These are phyloP conservation scores for Aspergillus udagawae DNA, from an alignment of 2,329 filamentous ascomycete species.

Conservation along the genomic window DNA sequence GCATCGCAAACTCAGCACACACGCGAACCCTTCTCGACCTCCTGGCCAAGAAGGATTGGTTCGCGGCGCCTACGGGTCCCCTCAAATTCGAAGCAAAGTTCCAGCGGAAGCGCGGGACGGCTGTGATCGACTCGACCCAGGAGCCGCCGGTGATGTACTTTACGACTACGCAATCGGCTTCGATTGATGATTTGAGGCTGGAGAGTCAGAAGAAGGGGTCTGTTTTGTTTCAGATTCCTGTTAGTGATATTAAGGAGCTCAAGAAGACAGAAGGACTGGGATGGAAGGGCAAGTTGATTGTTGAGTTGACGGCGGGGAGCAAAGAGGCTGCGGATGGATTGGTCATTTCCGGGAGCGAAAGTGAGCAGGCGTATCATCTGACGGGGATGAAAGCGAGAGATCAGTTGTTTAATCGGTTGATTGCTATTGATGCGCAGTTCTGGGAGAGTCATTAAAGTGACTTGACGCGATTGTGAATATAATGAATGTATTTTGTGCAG, in stretches of 20 bases:
- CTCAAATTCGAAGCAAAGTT: conserved; percentile 72
- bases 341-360: conserved; percentile 56
- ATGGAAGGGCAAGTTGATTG: conserved; percentile 79
- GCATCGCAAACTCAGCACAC: conserved; percentile 56
- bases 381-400: conserved; percentile 71
- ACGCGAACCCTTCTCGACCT: conserved; percentile 71
- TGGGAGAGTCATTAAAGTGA: conserved; percentile 67
- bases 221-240: conserved; percentile 65
- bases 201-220: conserved; percentile 49
- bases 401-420: conserved; percentile 74
- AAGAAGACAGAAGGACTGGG: conserved; percentile 77
- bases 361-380: conserved; percentile 54
- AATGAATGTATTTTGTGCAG: background rate
- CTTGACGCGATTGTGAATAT: background rate
- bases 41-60: conserved; percentile 48
- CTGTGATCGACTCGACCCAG: conserved; percentile 55
- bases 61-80: conserved; percentile 56
- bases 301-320: conserved; percentile 68
- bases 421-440: conserved; percentile 75
- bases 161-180: conserved; percentile 40
- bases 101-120: conserved; percentile 66
- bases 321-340: conserved; percentile 72
- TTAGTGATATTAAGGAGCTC: conserved; percentile 68
- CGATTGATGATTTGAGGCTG: conserved; percentile 44
- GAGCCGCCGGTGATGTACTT: conserved; percentile 56